A percentile compares a stretch with the other conserved stretches of the same genome.
Conservation (phyloP, 306 rosid species). For the Pyrus betulifolia region DNA sequence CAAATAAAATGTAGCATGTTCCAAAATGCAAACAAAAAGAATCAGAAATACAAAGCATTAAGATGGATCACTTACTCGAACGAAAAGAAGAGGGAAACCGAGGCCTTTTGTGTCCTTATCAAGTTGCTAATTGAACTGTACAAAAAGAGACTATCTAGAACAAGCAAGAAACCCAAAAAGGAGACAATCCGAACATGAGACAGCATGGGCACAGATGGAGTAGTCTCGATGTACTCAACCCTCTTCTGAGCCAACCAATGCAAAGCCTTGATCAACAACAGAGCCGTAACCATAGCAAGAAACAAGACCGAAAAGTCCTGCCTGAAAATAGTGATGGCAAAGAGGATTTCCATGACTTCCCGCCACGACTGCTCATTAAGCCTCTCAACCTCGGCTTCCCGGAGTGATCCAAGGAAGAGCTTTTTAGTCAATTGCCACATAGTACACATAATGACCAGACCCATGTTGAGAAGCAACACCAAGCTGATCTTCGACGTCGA, state of each 20-base stretch:
- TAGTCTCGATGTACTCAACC: constrained; percentile 95
- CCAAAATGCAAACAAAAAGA: not conserved
- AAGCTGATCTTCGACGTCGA: constrained; percentile 95
- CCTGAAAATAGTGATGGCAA: constrained; percentile 90
- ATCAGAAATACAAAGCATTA: not conserved
- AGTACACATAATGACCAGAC: constrained; percentile 78
- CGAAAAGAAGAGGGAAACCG: constrained; percentile 88
- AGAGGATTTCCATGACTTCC: constrained; percentile 96
- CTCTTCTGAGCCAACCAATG: constrained; percentile 99
- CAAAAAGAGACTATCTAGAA: constrained; percentile 66
- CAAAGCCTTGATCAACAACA: constrained; percentile 80
- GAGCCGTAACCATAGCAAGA: constrained; percentile 83
- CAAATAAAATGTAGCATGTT: not conserved
- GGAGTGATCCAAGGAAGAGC: constrained; percentile 76
- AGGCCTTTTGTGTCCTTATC: constrained; percentile 61
- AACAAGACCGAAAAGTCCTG: constrained; percentile 93
- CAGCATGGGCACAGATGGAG: constrained; percentile 69
- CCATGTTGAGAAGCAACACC: constrained; percentile 96
- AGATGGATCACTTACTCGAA: constrained; percentile 73
- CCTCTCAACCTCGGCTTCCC: constrained; percentile 99
- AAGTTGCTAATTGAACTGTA: constrained; percentile 57
- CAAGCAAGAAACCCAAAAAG: constrained; percentile 83
- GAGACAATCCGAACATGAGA: constrained; percentile 91
- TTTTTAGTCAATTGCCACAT: constrained; percentile 83
- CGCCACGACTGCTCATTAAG: constrained; percentile 98